Evolutionary conservation across 257 asterid genomes (phyloP).

Genomic region (Nicotiana benthamiana): DNA sequence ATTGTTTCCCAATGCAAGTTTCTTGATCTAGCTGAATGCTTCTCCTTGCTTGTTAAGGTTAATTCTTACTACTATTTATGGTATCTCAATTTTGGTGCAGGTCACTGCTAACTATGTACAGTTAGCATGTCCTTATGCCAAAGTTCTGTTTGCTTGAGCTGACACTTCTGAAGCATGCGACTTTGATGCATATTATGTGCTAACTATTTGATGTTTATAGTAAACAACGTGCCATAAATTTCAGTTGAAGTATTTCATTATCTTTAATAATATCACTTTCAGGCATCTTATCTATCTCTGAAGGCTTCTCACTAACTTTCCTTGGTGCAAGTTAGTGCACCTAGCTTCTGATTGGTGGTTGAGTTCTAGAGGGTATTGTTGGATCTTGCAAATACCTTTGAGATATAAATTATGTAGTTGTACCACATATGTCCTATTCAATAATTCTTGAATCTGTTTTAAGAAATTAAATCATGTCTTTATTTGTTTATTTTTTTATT

Average conservation of each 20-base stretch:
- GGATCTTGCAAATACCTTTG: not conserved
- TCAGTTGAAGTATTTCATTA: not conserved
- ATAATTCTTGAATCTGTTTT: not conserved
- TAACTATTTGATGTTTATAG: not conserved
- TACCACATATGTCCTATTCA: not conserved
- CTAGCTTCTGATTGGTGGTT: not conserved
- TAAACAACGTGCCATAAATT: not conserved
- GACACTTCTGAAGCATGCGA: not conserved
- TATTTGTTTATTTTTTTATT: not conserved
- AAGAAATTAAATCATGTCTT: not conserved
- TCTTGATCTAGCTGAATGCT: not conserved
- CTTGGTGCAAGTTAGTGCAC: not conserved
- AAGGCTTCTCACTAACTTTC: not conserved
- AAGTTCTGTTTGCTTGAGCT: not conserved
- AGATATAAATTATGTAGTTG: not conserved
- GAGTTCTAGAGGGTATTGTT: not conserved
- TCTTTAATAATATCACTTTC: not conserved
- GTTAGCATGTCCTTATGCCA: not conserved
- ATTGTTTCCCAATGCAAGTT: not conserved
- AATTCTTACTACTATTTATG: not conserved
- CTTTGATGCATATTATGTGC: not conserved
- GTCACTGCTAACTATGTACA: not conserved
- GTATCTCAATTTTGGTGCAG: not conserved
- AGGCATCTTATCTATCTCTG: not conserved
- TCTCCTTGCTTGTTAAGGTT: not conserved